Evolutionary conservation across 1,284 basidiomycete species (phyloP), one percentile per base, ranked within the genome.

Genomic region (Puccinia horiana): DNA sequence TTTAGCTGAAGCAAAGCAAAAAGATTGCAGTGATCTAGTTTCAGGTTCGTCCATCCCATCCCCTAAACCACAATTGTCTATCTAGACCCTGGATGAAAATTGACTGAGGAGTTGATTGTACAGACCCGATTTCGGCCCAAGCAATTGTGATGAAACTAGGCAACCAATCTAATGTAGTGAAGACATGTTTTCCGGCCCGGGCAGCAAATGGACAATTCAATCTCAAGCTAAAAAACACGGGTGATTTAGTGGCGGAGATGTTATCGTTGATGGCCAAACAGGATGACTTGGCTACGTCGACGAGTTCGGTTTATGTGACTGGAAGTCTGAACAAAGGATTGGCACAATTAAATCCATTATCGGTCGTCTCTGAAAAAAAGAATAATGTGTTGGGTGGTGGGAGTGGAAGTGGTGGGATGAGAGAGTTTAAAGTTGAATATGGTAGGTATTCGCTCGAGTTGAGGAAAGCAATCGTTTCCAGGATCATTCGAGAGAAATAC

Each of bases 341-440:
- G 20, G 44, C 63, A 23, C 77, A 79, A 29, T 32, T 79, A n/a
- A 79, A 79, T n/a, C 77, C 77, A 6, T 42, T 79, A 16, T 29
- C 77, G 20, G 42, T 79, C 23, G 65, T 79, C 49, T 79, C 77
- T 32, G 77, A 79, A 58, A 70, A 70, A 42, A 69, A 79, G 40
- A 79, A 72, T 58, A 70, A 56, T 14, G 63, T 67, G 8, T 65
- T 67, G 29, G 42, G 58, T 37, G 77, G 77, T 9, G 77, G 77
- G 1, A 56, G 65, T 42, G 77, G 77, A 20, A 79, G 77, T 40
- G 77, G 77, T 40, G 77, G 77, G 32, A 70, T 79, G 67, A 52
- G 77, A 72, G 77, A 79, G 52, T 79, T 79, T 32, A 79, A 79
- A 44, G 42, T 79, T 40, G 77, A 79, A 58, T 79, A 79, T 44